Evolutionary conservation across 176 grass and related monocot genomes (phyloP).

Genomic region (Triticum turgidum): DNA sequence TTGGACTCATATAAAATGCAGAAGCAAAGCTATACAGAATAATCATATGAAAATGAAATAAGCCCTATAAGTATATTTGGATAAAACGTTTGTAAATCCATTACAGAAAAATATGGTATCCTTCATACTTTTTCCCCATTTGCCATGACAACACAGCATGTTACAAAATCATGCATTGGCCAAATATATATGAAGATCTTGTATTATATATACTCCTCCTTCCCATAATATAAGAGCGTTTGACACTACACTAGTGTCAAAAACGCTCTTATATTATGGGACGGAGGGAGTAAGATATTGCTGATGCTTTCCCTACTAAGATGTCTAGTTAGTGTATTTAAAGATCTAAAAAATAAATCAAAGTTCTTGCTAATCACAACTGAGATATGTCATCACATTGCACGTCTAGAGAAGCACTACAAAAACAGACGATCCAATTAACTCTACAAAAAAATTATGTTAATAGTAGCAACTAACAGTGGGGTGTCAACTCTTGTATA

Average conservation of each 20-base stretch:
- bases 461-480: not conserved
- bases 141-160: not conserved
- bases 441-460: not conserved
- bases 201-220: not conserved
- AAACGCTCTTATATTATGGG: no score
- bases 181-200: not conserved
- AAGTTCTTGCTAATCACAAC: not conserved
- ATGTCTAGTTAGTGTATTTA: not conserved
- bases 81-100: not conserved
- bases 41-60: not conserved
- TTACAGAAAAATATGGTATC: conserved; percentile 1
- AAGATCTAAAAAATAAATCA: not conserved
- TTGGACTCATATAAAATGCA: not conserved
- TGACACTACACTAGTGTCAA: no score
- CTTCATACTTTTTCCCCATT: not conserved
- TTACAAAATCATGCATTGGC: conserved; percentile 8
- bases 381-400: not conserved
- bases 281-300: not conserved
- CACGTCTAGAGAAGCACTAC: not conserved
- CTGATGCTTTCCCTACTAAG: not conserved
- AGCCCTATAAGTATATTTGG: not conserved
- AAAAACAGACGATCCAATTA: not conserved
- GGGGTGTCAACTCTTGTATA: not conserved
- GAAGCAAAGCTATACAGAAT: not conserved
- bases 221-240: no score